Percentiles rank a stretch among this genome's conserved stretches.
Evolutionary conservation across 345 rosid species (phyloP).

Genomic region (Trapa incisa): DNA sequence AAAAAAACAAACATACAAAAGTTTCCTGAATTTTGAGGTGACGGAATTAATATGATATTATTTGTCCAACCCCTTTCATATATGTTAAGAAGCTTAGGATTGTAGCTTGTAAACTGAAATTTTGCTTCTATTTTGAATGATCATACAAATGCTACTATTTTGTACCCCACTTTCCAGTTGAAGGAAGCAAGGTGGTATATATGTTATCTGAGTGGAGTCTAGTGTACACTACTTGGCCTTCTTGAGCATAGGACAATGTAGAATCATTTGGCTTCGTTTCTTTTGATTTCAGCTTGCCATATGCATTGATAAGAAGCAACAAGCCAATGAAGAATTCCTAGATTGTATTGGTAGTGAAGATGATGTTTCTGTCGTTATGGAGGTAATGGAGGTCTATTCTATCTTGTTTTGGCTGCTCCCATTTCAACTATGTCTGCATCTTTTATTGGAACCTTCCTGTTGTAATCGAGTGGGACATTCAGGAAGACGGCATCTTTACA

Average conservation of each 20-base stretch:
- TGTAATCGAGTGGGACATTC: conserved; percentile 23
- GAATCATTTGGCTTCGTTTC: conserved; percentile 11
- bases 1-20: no score
- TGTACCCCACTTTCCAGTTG: background rate
- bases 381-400: conserved; percentile 17
- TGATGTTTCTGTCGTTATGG: conserved; percentile 18
- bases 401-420: background rate
- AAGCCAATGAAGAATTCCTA: conserved; percentile 68
- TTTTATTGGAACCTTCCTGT: conserved; percentile 2
- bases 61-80: no score
- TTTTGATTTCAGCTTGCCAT: conserved; percentile 60
- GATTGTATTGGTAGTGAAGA: conserved; percentile 74
- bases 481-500: conserved; percentile 43
- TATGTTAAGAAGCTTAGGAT: no score
- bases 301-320: conserved; percentile 81
- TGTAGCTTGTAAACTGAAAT: no score
- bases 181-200: background rate
- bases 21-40: no score
- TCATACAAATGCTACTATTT: background rate
- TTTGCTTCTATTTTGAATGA: background rate
- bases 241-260: background rate
- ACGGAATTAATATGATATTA: no score
- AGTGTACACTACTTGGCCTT: background rate
- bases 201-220: background rate
- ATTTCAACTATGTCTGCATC: background rate